Evolutionary conservation across 345 rosid genomes (phyloP), one percentile per base, ranked within the genome.

Genomic region (Acer yangbiense): DNA sequence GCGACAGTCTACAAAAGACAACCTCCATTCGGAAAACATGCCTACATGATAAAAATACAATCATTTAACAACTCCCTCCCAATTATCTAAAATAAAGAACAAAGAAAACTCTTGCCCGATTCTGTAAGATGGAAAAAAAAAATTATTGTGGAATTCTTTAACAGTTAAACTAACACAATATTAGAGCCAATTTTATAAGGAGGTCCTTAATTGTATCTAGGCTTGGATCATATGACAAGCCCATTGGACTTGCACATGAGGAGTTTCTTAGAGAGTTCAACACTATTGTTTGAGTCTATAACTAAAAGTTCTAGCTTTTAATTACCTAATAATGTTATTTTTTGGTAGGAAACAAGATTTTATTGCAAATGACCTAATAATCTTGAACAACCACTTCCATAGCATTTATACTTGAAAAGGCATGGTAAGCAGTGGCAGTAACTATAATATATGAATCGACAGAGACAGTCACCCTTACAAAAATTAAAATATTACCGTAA

Each of bases 401-500:
- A 60, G 64, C 9, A 20, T 60, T 60, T 60, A 60, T 9, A 60
- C 16, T 54, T 54, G n/a, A 60, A 60, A 60, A 29, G 32, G 35
- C 41, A 64, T 12, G 68, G 35, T 64, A 29, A 27, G 68, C 68
- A 64, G 41, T n/a, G 27, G 39, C 35, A 64, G 41, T 64, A 29
- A 64, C 41, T 12, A 64, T 18, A 60, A 20, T 2, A 18, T 60
- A 60, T 9, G 64, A 21, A 60, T 9, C 9, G 4, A 21, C 10
- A 25, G 41, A 61, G 13, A 41, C 74, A 18, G 54, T 14, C 32
- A n/a, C 57, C n/a, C 73, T 70, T 64, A 61, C 60, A 83, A 72
- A 75, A 74, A 58, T 50, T 46, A 79, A 84, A 69, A 80, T 80
- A 87, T 86, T 85, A 96, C 99, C 94, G 95, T 96, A 74, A 91